Percentiles rank a stretch among this genome's conserved stretches.
phyloP scores from a whole-genome alignment of 2,329 filamentous ascomycete genomes.

The Ceratocystis harringtonii region DNA sequence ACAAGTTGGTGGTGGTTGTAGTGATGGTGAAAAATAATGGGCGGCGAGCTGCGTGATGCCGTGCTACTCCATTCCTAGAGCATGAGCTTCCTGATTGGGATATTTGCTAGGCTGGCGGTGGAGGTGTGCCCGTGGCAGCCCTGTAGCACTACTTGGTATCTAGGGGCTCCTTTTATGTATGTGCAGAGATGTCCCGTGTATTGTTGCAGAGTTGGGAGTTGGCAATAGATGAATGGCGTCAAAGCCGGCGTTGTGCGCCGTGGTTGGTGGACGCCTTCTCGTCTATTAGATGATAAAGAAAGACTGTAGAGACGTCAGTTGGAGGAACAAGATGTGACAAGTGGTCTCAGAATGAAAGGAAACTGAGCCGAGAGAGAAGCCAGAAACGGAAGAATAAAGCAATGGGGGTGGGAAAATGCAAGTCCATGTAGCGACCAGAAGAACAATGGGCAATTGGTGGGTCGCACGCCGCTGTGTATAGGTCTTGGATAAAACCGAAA shows the following conservation, averaged over 20 bases:
- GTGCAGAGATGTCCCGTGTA: no score
- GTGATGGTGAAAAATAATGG: background rate
- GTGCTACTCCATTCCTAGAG: slow-evolving; percentile 2
- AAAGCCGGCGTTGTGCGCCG: background rate
- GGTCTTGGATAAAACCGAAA: background rate
- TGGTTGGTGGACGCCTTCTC: background rate
- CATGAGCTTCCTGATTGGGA: slow-evolving; percentile 1
- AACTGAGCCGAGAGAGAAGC: background rate
- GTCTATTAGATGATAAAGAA: background rate
- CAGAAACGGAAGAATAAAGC: background rate
- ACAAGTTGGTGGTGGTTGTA: background rate
- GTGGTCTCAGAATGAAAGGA: background rate
- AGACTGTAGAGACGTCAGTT: background rate
- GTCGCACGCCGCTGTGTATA: background rate
- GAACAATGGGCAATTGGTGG: background rate
- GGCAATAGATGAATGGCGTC: slow-evolving; percentile 1
- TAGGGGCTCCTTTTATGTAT: no score
- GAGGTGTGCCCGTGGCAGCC: background rate
- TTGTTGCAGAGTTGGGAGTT: background rate
- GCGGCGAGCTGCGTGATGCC: background rate
- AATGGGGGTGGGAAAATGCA: background rate
- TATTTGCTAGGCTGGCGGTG: background rate
- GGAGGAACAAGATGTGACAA: background rate
- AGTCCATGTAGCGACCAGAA: no score
- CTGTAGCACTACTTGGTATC: background rate